Evolutionary conservation across 306 rosid genomes (phyloP), one percentile per base, ranked within the genome.

Genomic region (Trifolium pratense): DNA sequence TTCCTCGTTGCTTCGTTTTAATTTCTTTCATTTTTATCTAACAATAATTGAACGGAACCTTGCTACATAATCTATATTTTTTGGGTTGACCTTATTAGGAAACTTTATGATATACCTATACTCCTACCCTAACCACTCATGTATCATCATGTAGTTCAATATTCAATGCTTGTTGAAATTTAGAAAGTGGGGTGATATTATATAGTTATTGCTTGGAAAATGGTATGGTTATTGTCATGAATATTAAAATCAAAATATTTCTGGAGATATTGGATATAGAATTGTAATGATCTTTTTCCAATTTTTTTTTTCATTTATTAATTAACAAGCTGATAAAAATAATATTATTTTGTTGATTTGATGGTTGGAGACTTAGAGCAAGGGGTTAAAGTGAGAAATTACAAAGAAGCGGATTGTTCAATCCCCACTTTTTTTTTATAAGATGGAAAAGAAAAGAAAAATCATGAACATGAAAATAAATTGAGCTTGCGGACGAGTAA

Each of bases 1-100:
- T 61, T 52, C 78, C 78, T 32, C 45, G 71, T 32, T 58, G 42
- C 32, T 76, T 68, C 69, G 15, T 16, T 68, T 29, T 3, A 29
- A 29, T 29, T 76, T 18, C 21, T 42, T 45, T 55, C 10, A 2
- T 18, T 29, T 31, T 7, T 12, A 17, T 14, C 0, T 29, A 4
- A 4, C 32, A 37, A 25, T 46, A 9, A 20, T 48, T 21, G 60
- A 2, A 31, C 39, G 1, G 1, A 3, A 17, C 12, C 5, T 32
- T 42, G 4, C 32, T 29, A 3, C 6, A 13, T 37, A 36, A 9
- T 74, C 29, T 58, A 73, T 26, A 10, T 16, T 46, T 61, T 34
- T 4, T 58, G 21, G n/a, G 34, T 60, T 59, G 69, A 72, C 68
- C 32, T 25, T 55, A 5, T 9, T 55, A 21, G 7, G 16, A 56